phyloP scores from a whole-genome alignment of 2,329 filamentous ascomycete species.

The Aphanocladium album region DNA sequence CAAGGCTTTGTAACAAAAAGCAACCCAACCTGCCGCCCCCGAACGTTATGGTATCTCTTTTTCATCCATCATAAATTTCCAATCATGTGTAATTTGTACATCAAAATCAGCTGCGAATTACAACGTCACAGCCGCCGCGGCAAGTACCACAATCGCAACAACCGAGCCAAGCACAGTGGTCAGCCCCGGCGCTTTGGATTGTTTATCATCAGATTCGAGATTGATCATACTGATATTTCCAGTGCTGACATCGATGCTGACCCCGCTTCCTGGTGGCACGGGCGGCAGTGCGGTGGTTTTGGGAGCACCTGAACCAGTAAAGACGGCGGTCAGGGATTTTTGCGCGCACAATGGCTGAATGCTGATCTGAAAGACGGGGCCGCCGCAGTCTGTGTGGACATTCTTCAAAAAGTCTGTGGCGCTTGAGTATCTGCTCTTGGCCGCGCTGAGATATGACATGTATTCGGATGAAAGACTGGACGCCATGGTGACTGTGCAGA shows the following conservation, averaged over 20 bases:
- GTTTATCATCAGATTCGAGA: neutral
- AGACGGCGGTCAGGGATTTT: constrained; percentile 2
- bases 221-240: constrained; percentile 1
- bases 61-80: neutral
- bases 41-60: neutral
- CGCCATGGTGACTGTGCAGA: constrained; percentile 9
- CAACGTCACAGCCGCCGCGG: neutral
- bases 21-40: neutral
- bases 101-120: neutral
- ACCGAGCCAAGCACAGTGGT: neutral
- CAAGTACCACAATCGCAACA: neutral
- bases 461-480: constrained; percentile 4
- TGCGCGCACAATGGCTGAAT: neutral
- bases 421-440: neutral
- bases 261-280: neutral
- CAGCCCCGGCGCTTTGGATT: neutral
- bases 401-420: neutral
- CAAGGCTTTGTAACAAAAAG: neutral
- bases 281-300: neutral
- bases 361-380: constrained; percentile 4
- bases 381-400: constrained; percentile 7
- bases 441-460: neutral
- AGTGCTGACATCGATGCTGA: constrained; percentile 1
- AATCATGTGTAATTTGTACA: neutral
- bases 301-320: neutral